Evolutionary conservation across 1,284 basidiomycete genomes (phyloP).

Genomic region (Termitomyces sp.): DNA sequence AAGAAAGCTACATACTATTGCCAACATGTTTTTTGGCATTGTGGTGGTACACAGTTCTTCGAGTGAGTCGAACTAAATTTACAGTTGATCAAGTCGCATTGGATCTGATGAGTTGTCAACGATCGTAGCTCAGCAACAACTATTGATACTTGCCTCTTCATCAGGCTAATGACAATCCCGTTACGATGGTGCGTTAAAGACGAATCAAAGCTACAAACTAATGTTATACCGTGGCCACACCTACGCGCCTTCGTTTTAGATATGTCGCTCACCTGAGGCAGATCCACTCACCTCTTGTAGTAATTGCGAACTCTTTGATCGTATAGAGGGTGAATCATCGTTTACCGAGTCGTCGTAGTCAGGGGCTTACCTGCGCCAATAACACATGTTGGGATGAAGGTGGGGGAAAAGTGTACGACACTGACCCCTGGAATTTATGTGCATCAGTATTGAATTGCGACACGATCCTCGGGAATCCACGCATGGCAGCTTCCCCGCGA

Average conservation of each 20-base stretch:
- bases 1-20: conserved; percentile 54
- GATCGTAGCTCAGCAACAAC: neutral
- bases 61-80: conserved; percentile 64
- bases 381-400: conserved; percentile 34
- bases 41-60: conserved; percentile 40
- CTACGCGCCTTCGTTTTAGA: conserved; percentile 27
- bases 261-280: neutral
- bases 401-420: conserved; percentile 11
- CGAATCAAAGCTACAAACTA: conserved; percentile 35
- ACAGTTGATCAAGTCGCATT: conserved; percentile 54
- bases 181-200: conserved; percentile 1
- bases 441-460: conserved; percentile 9
- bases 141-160: conserved; percentile 42
- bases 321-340: neutral
- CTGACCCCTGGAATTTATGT: conserved; percentile 11
- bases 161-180: conserved; percentile 43
- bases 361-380: conserved; percentile 36
- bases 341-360: conserved; percentile 5
- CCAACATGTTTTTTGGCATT: conserved; percentile 58
- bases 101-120: conserved; percentile 41
- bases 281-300: conserved; percentile 37
- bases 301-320: conserved; percentile 43
- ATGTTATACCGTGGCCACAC: conserved; percentile 53
- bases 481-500: conserved; percentile 13
- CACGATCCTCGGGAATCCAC: conserved; percentile 14